phyloP scores from a whole-genome alignment of 2,329 filamentous ascomycete genomes.

The Celoporthe dispersa region DNA sequence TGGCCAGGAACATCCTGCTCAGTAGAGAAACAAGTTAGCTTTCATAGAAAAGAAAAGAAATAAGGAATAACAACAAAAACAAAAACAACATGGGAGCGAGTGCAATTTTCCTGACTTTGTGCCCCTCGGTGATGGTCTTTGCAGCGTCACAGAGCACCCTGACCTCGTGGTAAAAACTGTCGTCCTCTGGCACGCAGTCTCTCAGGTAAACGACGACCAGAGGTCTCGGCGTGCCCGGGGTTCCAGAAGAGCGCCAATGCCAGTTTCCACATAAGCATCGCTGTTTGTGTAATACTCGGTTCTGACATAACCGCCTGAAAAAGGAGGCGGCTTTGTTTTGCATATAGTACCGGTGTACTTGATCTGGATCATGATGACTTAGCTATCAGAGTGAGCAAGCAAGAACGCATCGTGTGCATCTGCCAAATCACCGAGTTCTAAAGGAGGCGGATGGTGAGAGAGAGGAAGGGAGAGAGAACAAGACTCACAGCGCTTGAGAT shows the following conservation, averaged over 20 bases:
- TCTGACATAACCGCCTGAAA: background rate
- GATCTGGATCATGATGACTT: background rate
- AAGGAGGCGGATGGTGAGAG: background rate
- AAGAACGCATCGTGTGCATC: background rate
- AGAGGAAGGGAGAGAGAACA: background rate
- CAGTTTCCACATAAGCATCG: background rate
- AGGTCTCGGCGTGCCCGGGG: background rate
- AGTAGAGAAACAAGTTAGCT: background rate
- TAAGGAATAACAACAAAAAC: no score
- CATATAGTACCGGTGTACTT: background rate
- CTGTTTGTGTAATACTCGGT: background rate
- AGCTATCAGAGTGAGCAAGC: background rate
- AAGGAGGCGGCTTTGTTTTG: background rate
- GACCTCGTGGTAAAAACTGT: conserved; percentile 3
- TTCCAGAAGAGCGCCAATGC: background rate
- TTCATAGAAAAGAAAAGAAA: background rate
- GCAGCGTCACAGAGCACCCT: background rate
- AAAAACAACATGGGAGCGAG: no score
- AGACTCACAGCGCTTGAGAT: background rate
- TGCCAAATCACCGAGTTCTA: no score
- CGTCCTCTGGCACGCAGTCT: background rate
- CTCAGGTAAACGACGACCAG: background rate
- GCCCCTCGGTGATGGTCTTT: background rate
- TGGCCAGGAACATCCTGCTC: background rate
- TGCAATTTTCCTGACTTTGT: background rate